Base-by-base conservation (phyloP, 768 basidiomycete genomes). In the Naganishia vishniacii region DNA sequence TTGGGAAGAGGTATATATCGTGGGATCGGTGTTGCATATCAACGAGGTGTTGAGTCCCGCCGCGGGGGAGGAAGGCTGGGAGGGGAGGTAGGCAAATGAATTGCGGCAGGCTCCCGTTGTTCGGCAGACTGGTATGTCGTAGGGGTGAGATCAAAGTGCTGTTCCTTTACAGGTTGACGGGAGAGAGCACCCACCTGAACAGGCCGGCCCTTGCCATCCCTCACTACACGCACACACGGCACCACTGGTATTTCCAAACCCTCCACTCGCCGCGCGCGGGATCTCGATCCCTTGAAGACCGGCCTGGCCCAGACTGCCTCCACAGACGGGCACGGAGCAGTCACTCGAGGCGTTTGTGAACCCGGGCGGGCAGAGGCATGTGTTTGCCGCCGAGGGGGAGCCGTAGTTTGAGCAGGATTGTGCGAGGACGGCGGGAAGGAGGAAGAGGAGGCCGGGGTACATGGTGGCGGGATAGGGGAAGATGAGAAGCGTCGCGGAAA, bases 71-170 rank as follows among this genome's bases (percentile, higher is more conserved):
- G 59, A 20, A 12, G 70, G 48, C 26, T 65, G 26, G 5, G 71
- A 62, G 9, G 62, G 66, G 3, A 70, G 72, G 1, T 84, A 77
- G 51, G 80, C 73, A 70, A 83, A 84, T 5, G 83, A 89, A 45
- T 73, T 76, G 70, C 87, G 83, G 74, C 92, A 95, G 0, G 88
- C 86, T 59, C 79, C 80, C 1, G 85, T 71, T 11, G 80, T 81
- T 62, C 81, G 80, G 72, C 92, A 94, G 40, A 93, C 88, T 79
- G n/a, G n/a, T n/a, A n/a, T n/a, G n/a, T n/a, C n/a, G n/a, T n/a
- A n/a, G n/a, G n/a, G n/a, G n/a, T n/a, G n/a, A 59, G 16, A n/a
- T 23, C 23, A 20, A 31, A 49, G 25, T 46, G 16, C 16, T 31
- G 45, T 31, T 56, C n/a, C n/a, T n/a, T n/a, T n/a, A n/a, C n/a